A percentile compares a stretch with the other conserved stretches of the same genome.
Conservation (phyloP, 306 rosid genomes). For the Inga leiocalycina region DNA sequence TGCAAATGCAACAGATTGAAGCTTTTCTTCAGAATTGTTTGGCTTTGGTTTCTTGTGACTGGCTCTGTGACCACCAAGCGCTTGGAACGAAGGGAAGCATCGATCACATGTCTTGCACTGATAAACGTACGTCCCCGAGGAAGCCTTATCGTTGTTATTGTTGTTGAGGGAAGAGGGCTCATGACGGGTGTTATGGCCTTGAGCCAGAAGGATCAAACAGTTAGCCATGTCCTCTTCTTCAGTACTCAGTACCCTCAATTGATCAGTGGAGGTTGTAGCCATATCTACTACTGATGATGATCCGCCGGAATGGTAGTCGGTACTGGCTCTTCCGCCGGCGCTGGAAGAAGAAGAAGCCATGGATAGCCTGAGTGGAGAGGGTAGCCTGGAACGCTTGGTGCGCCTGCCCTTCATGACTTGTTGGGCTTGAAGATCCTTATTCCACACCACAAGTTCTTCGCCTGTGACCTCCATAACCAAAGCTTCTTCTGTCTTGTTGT, state of each 20-base stretch:
- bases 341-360: conserved; percentile 49
- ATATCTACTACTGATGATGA: conserved; percentile 5
- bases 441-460: not conserved
- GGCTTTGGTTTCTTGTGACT: conserved; percentile 80
- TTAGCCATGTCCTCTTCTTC: conserved; percentile 75
- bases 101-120: conserved; percentile 84
- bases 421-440: conserved; percentile 35
- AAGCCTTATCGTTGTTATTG: not conserved
- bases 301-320: conserved; percentile 28
- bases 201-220: conserved; percentile 81
- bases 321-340: conserved; percentile 8
- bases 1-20: conserved; percentile 23
- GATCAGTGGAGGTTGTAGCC: conserved; percentile 8
- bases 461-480: conserved; percentile 41
- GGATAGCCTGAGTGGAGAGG: conserved; percentile 50
- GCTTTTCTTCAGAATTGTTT: conserved; percentile 21
- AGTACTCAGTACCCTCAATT: conserved; percentile 22
- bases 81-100: conserved; percentile 78
- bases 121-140: conserved; percentile 35
- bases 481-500: not conserved
- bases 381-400: conserved; percentile 66
- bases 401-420: conserved; percentile 68
- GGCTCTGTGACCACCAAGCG: conserved; percentile 90
- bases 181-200: conserved; percentile 33
- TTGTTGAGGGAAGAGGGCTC: not conserved